Conservation (phyloP, 257 asterid species). For the Hygrophila difformis region DNA sequence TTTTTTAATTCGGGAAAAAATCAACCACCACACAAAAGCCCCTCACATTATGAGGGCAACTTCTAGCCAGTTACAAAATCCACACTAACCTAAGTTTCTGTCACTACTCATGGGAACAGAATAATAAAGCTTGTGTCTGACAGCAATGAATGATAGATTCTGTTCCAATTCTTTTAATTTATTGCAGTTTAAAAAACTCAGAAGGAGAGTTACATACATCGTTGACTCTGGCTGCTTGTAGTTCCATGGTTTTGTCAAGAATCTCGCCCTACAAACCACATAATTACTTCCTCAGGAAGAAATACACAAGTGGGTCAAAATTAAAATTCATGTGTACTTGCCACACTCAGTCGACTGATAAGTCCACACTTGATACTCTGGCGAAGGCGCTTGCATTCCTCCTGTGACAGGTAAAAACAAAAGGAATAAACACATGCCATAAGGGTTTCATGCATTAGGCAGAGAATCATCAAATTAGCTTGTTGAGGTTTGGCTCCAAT, state of each 20-base stretch:
- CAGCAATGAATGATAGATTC: conserved; percentile 4
- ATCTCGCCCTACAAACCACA: conserved; percentile 71
- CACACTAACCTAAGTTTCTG: too few relatives aligned
- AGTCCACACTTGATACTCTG: conserved; percentile 97
- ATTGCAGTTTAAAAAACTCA: conserved; percentile 4
- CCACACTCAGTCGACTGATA: conserved; percentile 87
- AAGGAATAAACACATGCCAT: not conserved
- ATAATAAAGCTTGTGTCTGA: conserved; percentile 5
- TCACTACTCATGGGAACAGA: too few relatives aligned
- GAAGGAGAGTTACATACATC: conserved; percentile 54
- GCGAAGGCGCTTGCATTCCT: conserved; percentile 98
- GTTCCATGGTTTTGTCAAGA: conserved; percentile 94
- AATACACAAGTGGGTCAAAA: conserved; percentile 10
- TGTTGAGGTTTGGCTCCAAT: too few relatives aligned
- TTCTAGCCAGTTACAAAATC: too few relatives aligned
- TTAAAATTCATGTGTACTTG: conserved; percentile 17
- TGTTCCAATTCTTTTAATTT: not conserved
- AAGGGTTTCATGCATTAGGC: not conserved
- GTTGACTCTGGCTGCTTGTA: conserved; percentile 80
- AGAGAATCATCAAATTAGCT: too few relatives aligned
- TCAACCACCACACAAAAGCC: too few relatives aligned
- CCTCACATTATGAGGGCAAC: too few relatives aligned
- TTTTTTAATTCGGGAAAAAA: too few relatives aligned
- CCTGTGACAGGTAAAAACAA: conserved; percentile 39
- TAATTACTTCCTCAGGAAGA: conserved; percentile 9